Evolutionary conservation across 2,329 filamentous ascomycete genomes (phyloP), one percentile per base, ranked within the genome.

Genomic region (Fusarium compactum): DNA sequence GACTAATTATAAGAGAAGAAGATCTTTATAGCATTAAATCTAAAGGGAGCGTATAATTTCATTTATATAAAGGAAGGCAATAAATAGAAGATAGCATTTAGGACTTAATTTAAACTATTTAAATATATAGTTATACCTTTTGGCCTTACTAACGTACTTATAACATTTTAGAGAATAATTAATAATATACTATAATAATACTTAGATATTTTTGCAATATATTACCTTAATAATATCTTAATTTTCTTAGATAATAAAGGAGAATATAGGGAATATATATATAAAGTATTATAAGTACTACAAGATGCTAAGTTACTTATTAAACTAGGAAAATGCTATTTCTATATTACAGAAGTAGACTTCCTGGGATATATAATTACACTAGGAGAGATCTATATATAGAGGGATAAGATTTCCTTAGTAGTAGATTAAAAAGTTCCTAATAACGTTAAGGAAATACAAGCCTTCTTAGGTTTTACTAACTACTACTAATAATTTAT

Each of bases 191-290:
- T 74, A 30, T 18, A 16, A n/a, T 38, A 70, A 43, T 65, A 73
- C 22, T 22, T 73, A 6, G 51, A 68, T 54, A 57, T 70, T n/a
- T 71, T 66, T 66, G 50, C 72, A 55, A 41, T 70, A 32, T 62
- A 53, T 29, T 74, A 74, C 32, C 44, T 74, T 43, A 22, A 73
- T 65, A 50, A 73, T 58, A 74, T 73, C 32, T 27, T 75, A 25
- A 71, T 75, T 51, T 72, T 71, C 56, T 71, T 51, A 41, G 32
- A 73, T 18, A 69, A 24, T 15, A 29, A 68, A 41, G 32, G 68
- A 69, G 25, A 69, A 62, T 58, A 71, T 57, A 51, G 20, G 43
- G 25, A 70, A 71, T 61, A 71, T 53, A 47, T 69, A 4, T 60
- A 69, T 52, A 58, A 59, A n/a, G 57, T 70, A 11, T 32, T 74